A percentile compares a stretch with the other conserved stretches of the same genome.
phyloP scores from a whole-genome alignment of 2,329 filamentous ascomycete genomes.

The Talaromyces funiculosus region DNA sequence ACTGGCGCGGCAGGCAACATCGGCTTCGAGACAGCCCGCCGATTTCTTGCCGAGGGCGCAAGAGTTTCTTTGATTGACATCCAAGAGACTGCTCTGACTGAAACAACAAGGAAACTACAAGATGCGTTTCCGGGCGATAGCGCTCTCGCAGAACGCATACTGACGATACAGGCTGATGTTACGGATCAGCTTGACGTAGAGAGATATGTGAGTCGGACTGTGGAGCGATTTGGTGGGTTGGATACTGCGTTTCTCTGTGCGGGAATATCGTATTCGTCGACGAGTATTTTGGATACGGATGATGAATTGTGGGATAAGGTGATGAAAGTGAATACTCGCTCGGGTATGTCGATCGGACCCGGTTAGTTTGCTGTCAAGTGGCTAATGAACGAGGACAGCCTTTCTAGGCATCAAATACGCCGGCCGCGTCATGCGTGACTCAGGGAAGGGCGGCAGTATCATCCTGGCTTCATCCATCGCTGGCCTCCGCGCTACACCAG shows the following conservation, averaged over 20 bases:
- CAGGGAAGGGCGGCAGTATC: conserved; percentile 32
- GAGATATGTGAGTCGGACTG: background rate
- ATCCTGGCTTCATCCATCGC: conserved; percentile 37
- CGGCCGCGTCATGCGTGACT: conserved; percentile 28
- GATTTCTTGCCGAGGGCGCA: conserved; percentile 33
- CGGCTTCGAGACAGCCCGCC: conserved; percentile 30
- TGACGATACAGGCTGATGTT: conserved; percentile 31
- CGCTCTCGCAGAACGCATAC: conserved; percentile 19
- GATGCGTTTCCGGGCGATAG: background rate
- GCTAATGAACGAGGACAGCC: conserved; percentile 14
- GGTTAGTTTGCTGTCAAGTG: background rate
- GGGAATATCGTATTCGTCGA: conserved; percentile 18
- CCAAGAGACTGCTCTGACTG: conserved; percentile 15
- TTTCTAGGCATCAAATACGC: conserved; percentile 36
- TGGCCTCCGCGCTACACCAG: conserved; percentile 34
- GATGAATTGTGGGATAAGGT: conserved; percentile 32
- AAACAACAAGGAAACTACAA: conserved; percentile 19
- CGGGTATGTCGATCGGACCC: conserved; percentile 25
- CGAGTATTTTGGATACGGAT: conserved; percentile 31
- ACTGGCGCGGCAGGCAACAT: conserved; percentile 16
- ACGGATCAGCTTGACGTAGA: conserved; percentile 28
- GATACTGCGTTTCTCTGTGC: conserved; percentile 7
- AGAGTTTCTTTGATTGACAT: conserved; percentile 34
- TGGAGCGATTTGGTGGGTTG: background rate
- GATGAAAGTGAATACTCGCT: conserved; percentile 35